Evolutionary conservation across 2,329 filamentous ascomycete species (phyloP), one percentile per base, ranked within the genome.

Genomic region (Monilinia polystroma): DNA sequence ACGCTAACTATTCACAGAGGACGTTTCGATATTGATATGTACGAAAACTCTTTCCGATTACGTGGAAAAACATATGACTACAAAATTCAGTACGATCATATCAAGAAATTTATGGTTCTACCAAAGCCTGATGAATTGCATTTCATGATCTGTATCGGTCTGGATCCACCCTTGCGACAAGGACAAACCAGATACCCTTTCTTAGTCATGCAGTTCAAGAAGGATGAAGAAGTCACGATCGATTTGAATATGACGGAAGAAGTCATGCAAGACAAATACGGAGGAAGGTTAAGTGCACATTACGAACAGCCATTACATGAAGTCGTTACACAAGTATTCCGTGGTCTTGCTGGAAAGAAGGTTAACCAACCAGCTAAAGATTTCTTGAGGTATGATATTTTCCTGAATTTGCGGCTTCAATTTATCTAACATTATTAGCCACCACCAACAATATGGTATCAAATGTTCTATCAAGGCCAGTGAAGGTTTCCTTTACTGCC

Each of bases 401-500:
- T 45, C 66, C 12, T 2, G n/a, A 11, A 49, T 56, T 62, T 52
- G 68, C 62, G 47, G 23, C 47, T 18, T 49, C 66, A 26, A 3
- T 49, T 47, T 53, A 35, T 60, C 77, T 80, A 70, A 80, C 71
- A 23, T 26, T 51, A 32, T 8, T 63, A 87, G 91, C 72, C 95
- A 98, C 80, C 93, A 97, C 77, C 88, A 90, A 75, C 93, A 97
- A 78, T 92, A 89, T 72, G 95, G 95, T 67, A 96, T 99, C 80
- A 99, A 99, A 81, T 99, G 95, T 80, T 96, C 93, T n/a, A 97
- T 99, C 86, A 99, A 99, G 81, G 96, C 96, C 64, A 97, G 96
- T 78, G 95, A 99, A 81, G 95, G 96, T 68, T 93, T 97, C 76
- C 83, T 99, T 62, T 99, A 96, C 85, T 97, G 93, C 78, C 82